These are phyloP conservation scores for Rhodocollybia butyracea DNA, from an alignment of 768 basidiomycete species.

Conservation along the genomic window DNA sequence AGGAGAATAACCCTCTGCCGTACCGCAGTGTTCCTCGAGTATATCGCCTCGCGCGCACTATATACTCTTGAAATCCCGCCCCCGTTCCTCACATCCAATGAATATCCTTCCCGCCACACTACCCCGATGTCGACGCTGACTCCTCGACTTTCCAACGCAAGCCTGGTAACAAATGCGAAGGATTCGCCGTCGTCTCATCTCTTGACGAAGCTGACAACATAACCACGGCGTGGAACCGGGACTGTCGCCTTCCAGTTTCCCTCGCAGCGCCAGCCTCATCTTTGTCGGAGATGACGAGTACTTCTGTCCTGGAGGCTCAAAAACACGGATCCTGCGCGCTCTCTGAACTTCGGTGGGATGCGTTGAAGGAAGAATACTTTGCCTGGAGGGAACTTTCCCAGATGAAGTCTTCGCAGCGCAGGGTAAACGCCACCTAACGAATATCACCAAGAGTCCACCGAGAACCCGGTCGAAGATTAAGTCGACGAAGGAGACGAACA, in stretches of 20 bases:
- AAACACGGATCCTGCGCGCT: constrained; percentile 60
- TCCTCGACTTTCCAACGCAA: constrained; percentile 5
- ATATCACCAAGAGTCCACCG: background rate
- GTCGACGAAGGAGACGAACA: background rate
- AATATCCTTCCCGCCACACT: constrained; percentile 59
- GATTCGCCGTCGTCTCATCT: constrained; percentile 61
- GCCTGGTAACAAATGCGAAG: constrained; percentile 62
- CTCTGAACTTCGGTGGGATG: constrained; percentile 58
- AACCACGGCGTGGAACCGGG: constrained; percentile 62
- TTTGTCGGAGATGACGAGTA: no score
- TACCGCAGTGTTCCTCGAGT: constrained; percentile 51
- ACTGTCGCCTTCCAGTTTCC: constrained; percentile 12
- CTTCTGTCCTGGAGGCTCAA: constrained; percentile 41
- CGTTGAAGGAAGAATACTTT: constrained; percentile 66
- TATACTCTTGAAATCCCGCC: background rate
- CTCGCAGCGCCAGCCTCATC: background rate
- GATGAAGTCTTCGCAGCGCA: constrained; percentile 30
- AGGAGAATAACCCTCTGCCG: constrained; percentile 71
- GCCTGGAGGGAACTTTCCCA: constrained; percentile 52
- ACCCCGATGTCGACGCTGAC: constrained; percentile 40
- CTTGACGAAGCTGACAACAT: constrained; percentile 39
- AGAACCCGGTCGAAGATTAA: background rate
- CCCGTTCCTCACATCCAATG: constrained; percentile 38
- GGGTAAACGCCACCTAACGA: constrained; percentile 14
- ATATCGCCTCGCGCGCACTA: constrained; percentile 35